Conservation (phyloP, 345 rosid species). For the Iberis pinnata region DNA sequence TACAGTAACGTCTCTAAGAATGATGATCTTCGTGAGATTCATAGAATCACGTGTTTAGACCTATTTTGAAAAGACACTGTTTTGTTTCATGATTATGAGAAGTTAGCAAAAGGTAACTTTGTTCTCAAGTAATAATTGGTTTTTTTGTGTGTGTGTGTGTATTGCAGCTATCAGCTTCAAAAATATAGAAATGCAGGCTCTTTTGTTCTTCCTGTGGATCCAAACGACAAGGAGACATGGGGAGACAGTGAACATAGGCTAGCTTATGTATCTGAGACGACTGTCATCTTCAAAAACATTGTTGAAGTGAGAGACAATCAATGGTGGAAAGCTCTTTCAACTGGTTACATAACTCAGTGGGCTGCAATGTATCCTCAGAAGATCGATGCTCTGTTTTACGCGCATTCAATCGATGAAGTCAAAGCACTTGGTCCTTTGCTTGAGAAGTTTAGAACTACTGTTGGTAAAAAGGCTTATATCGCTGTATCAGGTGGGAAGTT, state of each 20-base stretch:
- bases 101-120: background rate
- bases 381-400: constrained; percentile 85
- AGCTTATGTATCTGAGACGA: constrained; percentile 91
- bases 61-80: background rate
- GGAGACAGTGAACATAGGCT: constrained; percentile 97
- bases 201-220: constrained; percentile 87
- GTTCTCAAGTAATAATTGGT: constrained; percentile 1
- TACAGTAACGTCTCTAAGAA: constrained; percentile 17
- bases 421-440: constrained; percentile 65
- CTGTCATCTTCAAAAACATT: constrained; percentile 87
- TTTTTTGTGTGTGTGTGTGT: background rate
- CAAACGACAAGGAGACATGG: constrained; percentile 85
- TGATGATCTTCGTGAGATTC: constrained; percentile 19
- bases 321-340: constrained; percentile 90
- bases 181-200: constrained; percentile 90
- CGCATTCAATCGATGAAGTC: constrained; percentile 76
- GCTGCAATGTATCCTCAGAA: constrained; percentile 95
- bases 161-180: constrained; percentile 90
- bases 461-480: constrained; percentile 84
- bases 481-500: constrained; percentile 73
- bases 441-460: constrained; percentile 72
- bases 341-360: constrained; percentile 93
- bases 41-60: constrained; percentile 18
- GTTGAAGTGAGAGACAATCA: constrained; percentile 93
- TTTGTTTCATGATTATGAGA: constrained; percentile 15